These are phyloP conservation scores for Deuterostichococcus epilithicus DNA, from an alignment of 139 green algal species.

Conservation along the genomic window DNA sequence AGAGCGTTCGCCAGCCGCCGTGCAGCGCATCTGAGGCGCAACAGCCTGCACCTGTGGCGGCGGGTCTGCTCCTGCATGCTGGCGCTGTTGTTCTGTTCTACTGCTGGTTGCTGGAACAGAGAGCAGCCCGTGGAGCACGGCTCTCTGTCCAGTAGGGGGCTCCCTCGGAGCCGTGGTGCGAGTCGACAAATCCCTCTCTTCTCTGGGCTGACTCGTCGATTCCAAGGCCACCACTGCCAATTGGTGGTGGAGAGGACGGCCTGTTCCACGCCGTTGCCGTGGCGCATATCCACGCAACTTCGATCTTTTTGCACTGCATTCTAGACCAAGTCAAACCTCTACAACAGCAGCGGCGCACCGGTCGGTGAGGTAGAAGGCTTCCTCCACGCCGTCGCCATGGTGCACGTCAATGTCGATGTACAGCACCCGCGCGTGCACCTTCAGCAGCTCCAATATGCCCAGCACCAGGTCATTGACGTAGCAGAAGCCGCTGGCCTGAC, in stretches of 20 bases:
- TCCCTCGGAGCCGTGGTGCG: too few species aligned
- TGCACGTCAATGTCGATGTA: conserved; percentile 96
- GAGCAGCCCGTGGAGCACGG: too few species aligned
- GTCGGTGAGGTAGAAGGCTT: conserved; percentile 86
- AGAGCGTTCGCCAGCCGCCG: background rate
- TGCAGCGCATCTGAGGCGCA: too few species aligned
- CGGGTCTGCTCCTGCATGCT: too few species aligned
- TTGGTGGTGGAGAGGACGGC: background rate
- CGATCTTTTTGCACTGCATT: background rate
- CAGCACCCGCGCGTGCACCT: conserved; percentile 80
- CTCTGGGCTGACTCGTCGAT: too few species aligned
- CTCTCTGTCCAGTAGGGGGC: too few species aligned
- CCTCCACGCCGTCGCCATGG: conserved; percentile 96
- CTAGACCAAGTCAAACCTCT: background rate
- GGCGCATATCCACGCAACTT: background rate
- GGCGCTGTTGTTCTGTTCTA: too few species aligned
- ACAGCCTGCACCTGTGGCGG: too few species aligned
- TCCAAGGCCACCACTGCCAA: too few species aligned
- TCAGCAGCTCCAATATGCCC: conserved; percentile 95
- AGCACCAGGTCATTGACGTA: conserved; percentile 98
- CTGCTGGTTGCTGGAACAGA: too few species aligned
- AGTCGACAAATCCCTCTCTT: too few species aligned
- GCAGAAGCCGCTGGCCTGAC: conserved; percentile 85
- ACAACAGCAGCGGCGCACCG: conserved; percentile 4
- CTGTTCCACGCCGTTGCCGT: background rate